A percentile compares a stretch with the other conserved stretches of the same genome.
phyloP scores from a whole-genome alignment of 2,329 filamentous ascomycete species.

The Aureobasidium musti region DNA sequence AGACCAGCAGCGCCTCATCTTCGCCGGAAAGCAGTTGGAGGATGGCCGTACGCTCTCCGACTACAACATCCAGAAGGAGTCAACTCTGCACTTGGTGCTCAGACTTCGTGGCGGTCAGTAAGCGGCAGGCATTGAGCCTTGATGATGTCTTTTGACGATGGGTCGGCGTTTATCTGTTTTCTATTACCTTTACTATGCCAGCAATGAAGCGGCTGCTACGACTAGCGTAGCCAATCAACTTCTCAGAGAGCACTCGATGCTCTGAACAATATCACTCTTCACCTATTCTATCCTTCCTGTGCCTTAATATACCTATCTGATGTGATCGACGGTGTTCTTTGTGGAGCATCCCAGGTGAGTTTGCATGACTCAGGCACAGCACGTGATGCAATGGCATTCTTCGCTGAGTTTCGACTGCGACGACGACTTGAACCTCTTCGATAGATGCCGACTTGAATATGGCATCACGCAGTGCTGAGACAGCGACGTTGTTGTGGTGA shows the following conservation, averaged over 20 bases:
- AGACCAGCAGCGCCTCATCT: slow-evolving; percentile 93
- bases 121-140: slow-evolving; percentile 30
- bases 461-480: slow-evolving; percentile 35
- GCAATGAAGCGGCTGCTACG: slow-evolving; percentile 17
- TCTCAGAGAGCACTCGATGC: slow-evolving; percentile 15
- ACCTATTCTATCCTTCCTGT: background rate
- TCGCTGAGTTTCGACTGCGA: background rate
- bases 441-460: background rate
- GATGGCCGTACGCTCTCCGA: slow-evolving; percentile 82
- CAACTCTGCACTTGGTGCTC: slow-evolving; percentile 64
- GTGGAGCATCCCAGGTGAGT: background rate
- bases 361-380: slow-evolving; percentile 21
- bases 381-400: slow-evolving; percentile 16
- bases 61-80: slow-evolving; percentile 81
- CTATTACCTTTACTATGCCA: background rate
- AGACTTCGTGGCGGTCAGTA: slow-evolving; percentile 60
- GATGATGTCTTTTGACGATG: slow-evolving; percentile 28
- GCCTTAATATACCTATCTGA: background rate
- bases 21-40: slow-evolving; percentile 93
- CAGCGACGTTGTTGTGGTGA: slow-evolving; percentile 32
- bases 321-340: background rate
- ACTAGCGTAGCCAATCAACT: slow-evolving; percentile 22
- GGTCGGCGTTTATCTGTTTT: slow-evolving; percentile 28
- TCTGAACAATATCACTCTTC: slow-evolving; percentile 1
- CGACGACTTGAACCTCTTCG: background rate